A percentile compares a stretch with the other conserved stretches of the same genome.
Evolutionary conservation across 306 rosid species (phyloP).

Genomic region (Vigna nakashimae): DNA sequence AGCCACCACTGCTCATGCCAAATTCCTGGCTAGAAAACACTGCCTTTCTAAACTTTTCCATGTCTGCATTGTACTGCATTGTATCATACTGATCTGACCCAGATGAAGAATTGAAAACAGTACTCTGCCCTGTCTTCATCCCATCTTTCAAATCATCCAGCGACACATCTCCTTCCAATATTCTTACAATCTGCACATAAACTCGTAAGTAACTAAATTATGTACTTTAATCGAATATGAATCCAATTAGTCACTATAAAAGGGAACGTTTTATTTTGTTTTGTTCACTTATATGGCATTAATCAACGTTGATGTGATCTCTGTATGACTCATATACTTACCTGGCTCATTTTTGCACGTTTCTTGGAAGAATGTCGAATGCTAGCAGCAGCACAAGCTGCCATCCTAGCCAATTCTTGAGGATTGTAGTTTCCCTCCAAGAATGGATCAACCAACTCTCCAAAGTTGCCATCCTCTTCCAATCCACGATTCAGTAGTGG

Average conservation of each 20-base stretch:
- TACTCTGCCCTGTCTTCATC: conserved; percentile 43
- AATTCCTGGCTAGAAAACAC: conserved; percentile 64
- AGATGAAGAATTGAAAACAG: conserved; percentile 28
- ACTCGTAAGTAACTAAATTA: neutral
- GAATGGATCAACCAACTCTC: conserved; percentile 68
- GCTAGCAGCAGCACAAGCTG: conserved; percentile 83
- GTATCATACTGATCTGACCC: conserved; percentile 65
- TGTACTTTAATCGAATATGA: neutral
- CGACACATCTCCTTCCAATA: conserved; percentile 78
- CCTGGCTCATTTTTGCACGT: conserved; percentile 96
- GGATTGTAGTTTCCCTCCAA: conserved; percentile 63
- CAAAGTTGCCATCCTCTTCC: conserved; percentile 66
- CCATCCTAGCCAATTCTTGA: conserved; percentile 75
- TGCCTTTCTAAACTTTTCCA: conserved; percentile 63
- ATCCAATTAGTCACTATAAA: neutral
- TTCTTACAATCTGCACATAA: conserved; percentile 65
- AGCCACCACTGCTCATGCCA: conserved; percentile 58
- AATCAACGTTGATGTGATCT: neutral
- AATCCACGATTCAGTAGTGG: conserved; percentile 66
- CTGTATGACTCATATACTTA: conserved; percentile 17
- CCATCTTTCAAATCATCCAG: conserved; percentile 76
- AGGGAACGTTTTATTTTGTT: no score
- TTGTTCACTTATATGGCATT: neutral
- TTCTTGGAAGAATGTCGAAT: conserved; percentile 83
- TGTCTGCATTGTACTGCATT: conserved; percentile 63